Evolutionary conservation across 768 basidiomycete genomes (phyloP), one percentile per base, ranked within the genome.

Genomic region (Leccinum olivaceopallidum): DNA sequence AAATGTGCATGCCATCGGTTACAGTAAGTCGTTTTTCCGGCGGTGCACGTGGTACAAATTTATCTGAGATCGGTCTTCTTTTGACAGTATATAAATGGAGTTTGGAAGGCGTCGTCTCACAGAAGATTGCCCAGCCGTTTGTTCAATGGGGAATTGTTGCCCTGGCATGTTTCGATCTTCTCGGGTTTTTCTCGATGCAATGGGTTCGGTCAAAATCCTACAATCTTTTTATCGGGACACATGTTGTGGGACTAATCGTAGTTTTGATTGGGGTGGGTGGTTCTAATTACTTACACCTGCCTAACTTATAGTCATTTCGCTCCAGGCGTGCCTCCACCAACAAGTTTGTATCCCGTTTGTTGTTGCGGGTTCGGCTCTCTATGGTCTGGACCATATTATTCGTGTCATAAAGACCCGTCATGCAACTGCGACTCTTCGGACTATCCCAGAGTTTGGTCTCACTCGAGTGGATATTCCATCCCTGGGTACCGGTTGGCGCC

Each of bases 401-500:
- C 86, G 91, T 18, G 24, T 81, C 13, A 37, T 83, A 70, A 93
- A 89, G 71, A 88, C 90, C 4, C 85, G 87, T 24, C 63, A 86
- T 56, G 70, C 77, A 5, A 81, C 73, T 0, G 92, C 92, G 6
- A 80, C 75, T 22, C 74, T 95, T 62, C 79, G 78, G 8, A 76
- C 86, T 2, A 71, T 92, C 13, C 83, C 87, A 2, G 84, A 84
- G 59, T 78, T 90, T 36, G 81, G 79, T 20, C 76, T 83, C 53
- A 90, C 89, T 3, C 82, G 83, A 53, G 72, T 94, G 44, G 83
- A 87, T 59, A 75, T 92, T 16, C 85, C 84, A 0, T 61, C 74
- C 2, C 60, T 92, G 61, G 86, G 83, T 62, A 71, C 80, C 4
- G 93, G 92, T 44, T 95, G 92, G 92, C 81, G 88, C n/a, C 83